phyloP scores from a whole-genome alignment of 441 rosid species.

The Pelargonium citronellum region DNA sequence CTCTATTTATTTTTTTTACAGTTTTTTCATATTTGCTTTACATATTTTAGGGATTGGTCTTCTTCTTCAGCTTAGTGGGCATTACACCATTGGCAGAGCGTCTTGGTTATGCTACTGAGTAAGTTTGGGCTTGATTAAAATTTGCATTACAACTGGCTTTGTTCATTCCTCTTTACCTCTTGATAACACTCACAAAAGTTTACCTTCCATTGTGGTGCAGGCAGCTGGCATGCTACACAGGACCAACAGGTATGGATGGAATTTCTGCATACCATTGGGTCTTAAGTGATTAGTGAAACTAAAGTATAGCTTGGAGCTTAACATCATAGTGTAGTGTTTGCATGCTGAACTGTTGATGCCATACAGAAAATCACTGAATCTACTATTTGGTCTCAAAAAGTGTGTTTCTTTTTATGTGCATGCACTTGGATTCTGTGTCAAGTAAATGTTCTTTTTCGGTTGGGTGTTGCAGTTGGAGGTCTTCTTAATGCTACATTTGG shows the following conservation, averaged over 20 bases:
- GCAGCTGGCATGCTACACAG: slow-evolving; percentile 27
- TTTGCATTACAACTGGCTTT: neutral
- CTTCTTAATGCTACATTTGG: slow-evolving; percentile 90
- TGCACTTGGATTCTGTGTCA: neutral
- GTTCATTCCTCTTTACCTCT: neutral
- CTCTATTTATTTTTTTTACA: neutral
- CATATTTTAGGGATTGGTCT: slow-evolving; percentile 26
- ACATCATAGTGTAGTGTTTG: neutral
- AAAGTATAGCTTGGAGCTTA: neutral
- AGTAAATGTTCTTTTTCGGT: neutral
- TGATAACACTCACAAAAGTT: neutral
- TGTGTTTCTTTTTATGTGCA: neutral
- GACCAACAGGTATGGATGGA: slow-evolving; percentile 17
- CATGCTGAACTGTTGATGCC: neutral
- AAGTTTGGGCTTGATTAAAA: slow-evolving; percentile 11
- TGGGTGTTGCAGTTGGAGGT: slow-evolving; percentile 66
- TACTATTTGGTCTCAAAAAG: neutral
- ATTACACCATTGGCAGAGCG: slow-evolving; percentile 61
- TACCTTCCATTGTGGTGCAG: slow-evolving; percentile 19
- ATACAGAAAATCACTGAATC: neutral
- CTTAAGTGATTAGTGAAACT: neutral
- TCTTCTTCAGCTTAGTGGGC: slow-evolving; percentile 43
- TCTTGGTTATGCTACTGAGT: slow-evolving; percentile 44
- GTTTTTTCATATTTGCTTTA: neutral
- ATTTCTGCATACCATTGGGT: neutral